Conservation (phyloP, 2,329 filamentous ascomycete species). For the Colletotrichum sidae region DNA sequence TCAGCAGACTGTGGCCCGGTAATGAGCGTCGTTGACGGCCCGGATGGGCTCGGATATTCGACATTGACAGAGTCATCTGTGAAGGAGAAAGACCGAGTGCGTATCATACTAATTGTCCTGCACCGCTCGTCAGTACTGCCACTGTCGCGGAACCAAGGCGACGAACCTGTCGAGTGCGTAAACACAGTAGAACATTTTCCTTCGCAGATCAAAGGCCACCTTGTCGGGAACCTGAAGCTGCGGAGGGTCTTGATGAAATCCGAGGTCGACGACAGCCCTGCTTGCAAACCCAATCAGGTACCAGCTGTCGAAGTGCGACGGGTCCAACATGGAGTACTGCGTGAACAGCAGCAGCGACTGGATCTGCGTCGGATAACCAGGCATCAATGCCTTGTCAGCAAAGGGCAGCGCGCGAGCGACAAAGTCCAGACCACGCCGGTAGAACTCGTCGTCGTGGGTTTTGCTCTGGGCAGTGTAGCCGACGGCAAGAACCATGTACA, state of each 20-base stretch:
- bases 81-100: conserved; percentile 91
- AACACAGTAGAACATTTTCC: conserved; percentile 89
- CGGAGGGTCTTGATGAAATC: conserved; percentile 91
- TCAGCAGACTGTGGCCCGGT: conserved; percentile 66
- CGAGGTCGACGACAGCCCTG: conserved; percentile 87
- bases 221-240: conserved; percentile 75
- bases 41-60: conserved; percentile 71
- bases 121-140: conserved; percentile 19
- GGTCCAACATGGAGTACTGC: conserved; percentile 90
- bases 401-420: conserved; percentile 76
- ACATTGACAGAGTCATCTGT: conserved; percentile 90
- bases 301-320: conserved; percentile 93
- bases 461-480: conserved; percentile 80
- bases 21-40: conserved; percentile 55
- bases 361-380: conserved; percentile 86
- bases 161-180: conserved; percentile 86
- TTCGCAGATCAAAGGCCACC: conserved; percentile 78
- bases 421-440: conserved; percentile 66
- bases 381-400: conserved; percentile 85
- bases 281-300: conserved; percentile 92
- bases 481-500: conserved; percentile 91
- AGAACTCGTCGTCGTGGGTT: conserved; percentile 73
- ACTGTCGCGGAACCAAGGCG: too few relatives aligned
- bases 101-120: conserved; percentile 88
- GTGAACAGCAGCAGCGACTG: conserved; percentile 89